A percentile compares a stretch with the other conserved stretches of the same genome.
These are phyloP conservation scores for Hypoxylon sp. DNA, from an alignment of 2,329 filamentous ascomycete genomes.

Conservation along the genomic window DNA sequence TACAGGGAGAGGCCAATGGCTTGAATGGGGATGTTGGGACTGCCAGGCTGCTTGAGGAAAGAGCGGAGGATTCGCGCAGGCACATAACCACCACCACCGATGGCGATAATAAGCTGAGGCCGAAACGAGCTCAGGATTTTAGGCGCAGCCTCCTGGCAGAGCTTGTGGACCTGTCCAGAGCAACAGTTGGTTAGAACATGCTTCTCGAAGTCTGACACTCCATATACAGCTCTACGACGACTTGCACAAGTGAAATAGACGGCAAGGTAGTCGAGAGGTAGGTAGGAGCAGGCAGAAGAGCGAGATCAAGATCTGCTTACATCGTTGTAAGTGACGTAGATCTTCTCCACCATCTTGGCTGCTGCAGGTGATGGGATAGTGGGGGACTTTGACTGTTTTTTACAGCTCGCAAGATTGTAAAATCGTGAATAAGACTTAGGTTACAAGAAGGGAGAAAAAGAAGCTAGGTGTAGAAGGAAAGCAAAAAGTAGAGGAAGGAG, in stretches of 20 bases:
- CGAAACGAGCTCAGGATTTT: conserved; percentile 85
- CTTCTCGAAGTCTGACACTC: no score
- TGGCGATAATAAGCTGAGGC: conserved; percentile 97
- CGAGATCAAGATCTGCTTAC: conserved; percentile 58
- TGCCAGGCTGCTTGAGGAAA: conserved; percentile 89
- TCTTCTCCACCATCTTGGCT: conserved; percentile 78
- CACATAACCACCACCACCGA: conserved; percentile 96
- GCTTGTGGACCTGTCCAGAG: conserved; percentile 83
- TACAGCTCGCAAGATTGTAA: background rate
- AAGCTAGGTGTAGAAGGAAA: background rate
- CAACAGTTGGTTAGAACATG: conserved; percentile 34
- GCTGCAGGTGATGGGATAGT: conserved; percentile 17
- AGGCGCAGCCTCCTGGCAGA: conserved; percentile 87
- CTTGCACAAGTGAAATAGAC: conserved; percentile 5
- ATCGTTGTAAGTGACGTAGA: conserved; percentile 93
- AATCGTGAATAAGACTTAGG: no score
- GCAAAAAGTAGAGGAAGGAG: background rate
- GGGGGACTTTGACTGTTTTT: conserved; percentile 13
- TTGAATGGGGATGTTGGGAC: conserved; percentile 97
- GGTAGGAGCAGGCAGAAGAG: conserved; percentile 24
- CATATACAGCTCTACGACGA: conserved; percentile 4
- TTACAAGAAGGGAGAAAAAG: background rate
- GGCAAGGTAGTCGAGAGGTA: conserved; percentile 33
- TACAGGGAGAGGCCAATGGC: conserved; percentile 98
- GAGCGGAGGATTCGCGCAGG: conserved; percentile 96